These are phyloP conservation scores for Keithomyces neogunnii DNA, from an alignment of 2,329 filamentous ascomycete genomes.

Conservation along the genomic window DNA sequence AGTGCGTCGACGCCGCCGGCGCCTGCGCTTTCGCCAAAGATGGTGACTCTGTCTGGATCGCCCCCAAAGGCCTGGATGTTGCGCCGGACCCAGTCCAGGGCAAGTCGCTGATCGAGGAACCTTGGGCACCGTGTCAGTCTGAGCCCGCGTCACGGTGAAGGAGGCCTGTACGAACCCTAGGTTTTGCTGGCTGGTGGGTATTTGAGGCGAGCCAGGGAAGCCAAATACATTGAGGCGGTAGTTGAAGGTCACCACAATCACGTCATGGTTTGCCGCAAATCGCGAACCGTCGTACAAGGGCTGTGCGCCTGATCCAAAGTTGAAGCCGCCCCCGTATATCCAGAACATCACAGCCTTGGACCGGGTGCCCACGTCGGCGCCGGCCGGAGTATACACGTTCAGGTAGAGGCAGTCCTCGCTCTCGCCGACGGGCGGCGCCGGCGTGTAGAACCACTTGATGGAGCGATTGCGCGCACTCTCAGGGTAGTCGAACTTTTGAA, in stretches of 20 bases:
- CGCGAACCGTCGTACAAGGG: constrained; percentile 31
- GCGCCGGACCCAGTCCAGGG: constrained; percentile 10
- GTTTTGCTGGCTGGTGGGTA: constrained; percentile 2
- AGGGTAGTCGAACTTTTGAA: constrained; percentile 17
- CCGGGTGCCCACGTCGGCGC: constrained; percentile 3
- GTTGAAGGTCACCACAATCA: constrained; percentile 38
- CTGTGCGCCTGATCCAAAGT: constrained; percentile 24
- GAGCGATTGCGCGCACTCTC: constrained; percentile 8
- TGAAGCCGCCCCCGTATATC: constrained; percentile 34
- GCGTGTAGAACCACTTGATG: constrained; percentile 15
- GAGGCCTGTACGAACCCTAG: neutral
- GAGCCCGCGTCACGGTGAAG: no score
- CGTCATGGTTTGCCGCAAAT: constrained; percentile 31
- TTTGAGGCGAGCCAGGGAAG: constrained; percentile 21
- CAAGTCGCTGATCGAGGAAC: constrained; percentile 34
- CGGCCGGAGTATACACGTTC: constrained; percentile 21
- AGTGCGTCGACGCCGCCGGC: neutral
- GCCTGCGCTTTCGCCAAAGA: constrained; percentile 38
- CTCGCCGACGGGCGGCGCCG: constrained; percentile 15
- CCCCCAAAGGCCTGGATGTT: constrained; percentile 12
- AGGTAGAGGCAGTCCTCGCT: constrained; percentile 25
- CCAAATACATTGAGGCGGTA: constrained; percentile 35
- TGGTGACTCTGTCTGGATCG: constrained; percentile 45
- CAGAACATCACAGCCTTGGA: constrained; percentile 35
- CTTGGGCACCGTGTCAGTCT: no score